Conservation (phyloP, 1,284 basidiomycete genomes). For the Ustilago cynodontis region DNA sequence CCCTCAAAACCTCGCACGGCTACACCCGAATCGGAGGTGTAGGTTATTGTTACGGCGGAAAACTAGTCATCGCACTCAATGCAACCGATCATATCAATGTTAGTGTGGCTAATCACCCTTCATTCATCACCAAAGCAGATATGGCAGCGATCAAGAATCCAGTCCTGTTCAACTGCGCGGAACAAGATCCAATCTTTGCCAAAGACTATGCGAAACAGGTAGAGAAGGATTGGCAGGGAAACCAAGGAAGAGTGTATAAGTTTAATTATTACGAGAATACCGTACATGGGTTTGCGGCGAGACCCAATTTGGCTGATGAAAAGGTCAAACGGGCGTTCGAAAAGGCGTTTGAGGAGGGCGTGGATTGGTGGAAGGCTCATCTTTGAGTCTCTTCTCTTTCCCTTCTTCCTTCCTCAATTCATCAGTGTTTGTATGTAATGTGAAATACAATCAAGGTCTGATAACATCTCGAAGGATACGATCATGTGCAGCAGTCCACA, state of each 20-base stretch:
- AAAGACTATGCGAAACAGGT: slow-evolving; percentile 71
- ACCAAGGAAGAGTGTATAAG: slow-evolving; percentile 73
- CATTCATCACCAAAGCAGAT: slow-evolving; percentile 65
- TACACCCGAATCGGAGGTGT: slow-evolving; percentile 77
- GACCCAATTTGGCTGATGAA: slow-evolving; percentile 73
- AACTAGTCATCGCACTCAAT: slow-evolving; percentile 61
- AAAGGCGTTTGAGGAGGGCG: slow-evolving; percentile 59
- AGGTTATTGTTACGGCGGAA: slow-evolving; percentile 78
- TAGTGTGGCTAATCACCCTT: slow-evolving; percentile 76
- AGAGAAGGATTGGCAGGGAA: slow-evolving; percentile 72
- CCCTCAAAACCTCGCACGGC: slow-evolving; percentile 72
- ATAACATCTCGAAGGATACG: no score
- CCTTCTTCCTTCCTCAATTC: no score
- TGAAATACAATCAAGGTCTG: not conserved
- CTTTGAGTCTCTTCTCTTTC: slow-evolving; percentile 19
- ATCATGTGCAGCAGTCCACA: no score
- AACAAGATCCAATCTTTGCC: slow-evolving; percentile 75
- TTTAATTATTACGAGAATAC: slow-evolving; percentile 75
- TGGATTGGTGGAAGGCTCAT: slow-evolving; percentile 38
- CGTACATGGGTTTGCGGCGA: slow-evolving; percentile 75
- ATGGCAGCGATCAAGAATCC: slow-evolving; percentile 73
- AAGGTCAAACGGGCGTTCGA: slow-evolving; percentile 74
- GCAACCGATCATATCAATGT: slow-evolving; percentile 71
- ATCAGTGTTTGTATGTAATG: not conserved
- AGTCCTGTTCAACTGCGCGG: slow-evolving; percentile 75